Evolutionary conservation across 306 rosid genomes (phyloP).

Genomic region (Casuarina equisetifolia): DNA sequence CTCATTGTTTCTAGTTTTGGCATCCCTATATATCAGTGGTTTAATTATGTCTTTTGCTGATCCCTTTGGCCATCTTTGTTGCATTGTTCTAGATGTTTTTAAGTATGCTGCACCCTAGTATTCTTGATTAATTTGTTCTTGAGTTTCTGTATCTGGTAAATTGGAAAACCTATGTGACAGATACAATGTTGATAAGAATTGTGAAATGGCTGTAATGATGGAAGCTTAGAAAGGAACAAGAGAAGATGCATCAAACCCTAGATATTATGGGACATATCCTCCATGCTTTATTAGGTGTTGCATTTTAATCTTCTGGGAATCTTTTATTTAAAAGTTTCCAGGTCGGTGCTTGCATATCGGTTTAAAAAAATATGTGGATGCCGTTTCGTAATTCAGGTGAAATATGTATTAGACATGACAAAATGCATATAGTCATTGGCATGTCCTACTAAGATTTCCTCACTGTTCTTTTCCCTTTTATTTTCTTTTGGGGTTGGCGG

Average conservation of each 20-base stretch:
- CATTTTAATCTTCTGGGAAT: not conserved
- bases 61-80: constrained; percentile 3
- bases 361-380: not conserved
- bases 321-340: not conserved
- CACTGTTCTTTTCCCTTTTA: not conserved
- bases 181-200: not conserved
- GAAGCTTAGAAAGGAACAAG: not conserved
- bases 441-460: not conserved
- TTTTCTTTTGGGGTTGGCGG: not conserved
- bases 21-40: not conserved
- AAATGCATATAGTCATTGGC: not conserved
- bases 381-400: too few relatives aligned
- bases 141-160: not conserved
- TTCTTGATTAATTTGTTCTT: not conserved
- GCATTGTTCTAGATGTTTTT: not conserved
- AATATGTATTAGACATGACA: not conserved
- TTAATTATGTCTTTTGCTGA: too few relatives aligned
- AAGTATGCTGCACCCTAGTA: not conserved
- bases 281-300: not conserved
- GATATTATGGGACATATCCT: not conserved
- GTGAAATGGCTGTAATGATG: not conserved
- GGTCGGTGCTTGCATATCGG: not conserved
- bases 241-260: not conserved
- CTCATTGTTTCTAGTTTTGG: constrained; percentile 26
- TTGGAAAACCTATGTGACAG: not conserved